Base-by-base conservation (phyloP, 139 green algal genomes). In the Chlamydomonas sp. region DNA sequence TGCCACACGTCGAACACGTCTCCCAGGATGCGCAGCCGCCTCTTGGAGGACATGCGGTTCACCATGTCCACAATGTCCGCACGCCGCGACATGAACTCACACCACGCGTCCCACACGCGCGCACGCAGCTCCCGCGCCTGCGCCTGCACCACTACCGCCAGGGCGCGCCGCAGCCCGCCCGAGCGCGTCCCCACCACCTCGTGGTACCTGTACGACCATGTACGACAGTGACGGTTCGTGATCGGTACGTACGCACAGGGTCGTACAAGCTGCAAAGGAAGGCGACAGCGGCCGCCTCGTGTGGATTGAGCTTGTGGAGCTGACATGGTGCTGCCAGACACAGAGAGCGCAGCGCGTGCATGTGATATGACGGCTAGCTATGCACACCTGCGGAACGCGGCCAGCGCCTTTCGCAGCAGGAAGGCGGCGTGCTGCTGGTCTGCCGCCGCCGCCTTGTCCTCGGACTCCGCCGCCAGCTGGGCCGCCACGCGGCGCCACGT, bases 1-100 rank as follows among this genome's bases (percentile, higher is more conserved):
- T 80, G 73, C 90, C 90, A 93, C 9, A 90, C 78, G 16, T 85
- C 69, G 15, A 93, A 86, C 58, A 86, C 85, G 17, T 72, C 73
- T 14, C 79, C 78, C 17, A 93, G 72, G 20, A 89, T 14, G 2
- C 77, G 57, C 60, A 16, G 61, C 5, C 69, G 59, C 20, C 86
- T 74, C 59, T 72, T 31, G 63, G 57, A n/a, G 69, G 66, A 71
- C 16, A 78, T 71, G 57, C 63, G 57, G 20, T 89, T 72, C 69
- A 61, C 85, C 62, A 80, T 8, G 7, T 77, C 86, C 68, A 62
- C 14, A 3, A 89, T 18, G 2, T 59, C 77, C 60, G 63, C 63
- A 14, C 81, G 69, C 78, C 73, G 83, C 4, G 49, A n/a, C 74
- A 89, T 78, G 18, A 63, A 69, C 1, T 16, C 60, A 18, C 76